Base-by-base conservation (phyloP, 352 stramenopile genomes). In the Peronospora destructor region DNA sequence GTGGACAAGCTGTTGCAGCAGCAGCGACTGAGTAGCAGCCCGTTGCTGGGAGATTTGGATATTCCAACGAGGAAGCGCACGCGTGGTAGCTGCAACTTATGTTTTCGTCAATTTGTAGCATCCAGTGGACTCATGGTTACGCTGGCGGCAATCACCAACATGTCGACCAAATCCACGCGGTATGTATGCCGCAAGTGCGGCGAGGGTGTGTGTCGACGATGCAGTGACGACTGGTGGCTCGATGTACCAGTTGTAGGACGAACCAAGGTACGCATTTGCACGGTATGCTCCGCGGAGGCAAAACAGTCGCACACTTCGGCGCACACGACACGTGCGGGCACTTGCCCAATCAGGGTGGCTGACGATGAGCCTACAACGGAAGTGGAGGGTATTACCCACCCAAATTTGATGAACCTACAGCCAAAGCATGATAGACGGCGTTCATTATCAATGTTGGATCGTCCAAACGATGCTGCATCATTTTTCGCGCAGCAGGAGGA, bases 211-310 rank as follows among this genome's bases (percentile, higher is more conserved):
- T 93, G 82, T 57, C 68, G 71, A 32, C 68, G 81, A 56, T 93
- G 82, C 59, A 89, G 82, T 47, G 67, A 85, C 36, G 71, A 90
- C 35, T 93, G 82, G 82, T 61, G 68, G 52, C 73, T 93, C 8
- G 76, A 90, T 49, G 64, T 93, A 2, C 82, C 82, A 1, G 77
- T 91, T 26, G 81, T 88, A 8, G 82, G 82, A 6, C 69, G 68
- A 17, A 87, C 72, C 10, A 84, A 86, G 53, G 76, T 93, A 35
- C 74, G 82, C 1, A 93, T 93, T 26, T 93, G 82, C 45, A 93
- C 79, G 0, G 74, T 91, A 21, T 93, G 82, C 52, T 89, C 82
- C 6, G 77, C 76, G 2, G 76, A 84, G 21, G 76, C 79, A 2
- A 75, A 82, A 21, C 68, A 71, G 32, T 82, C 71, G 48, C 76